These are phyloP conservation scores for Sclerotinia minor DNA, from an alignment of 2,329 filamentous ascomycete genomes.

Conservation along the genomic window DNA sequence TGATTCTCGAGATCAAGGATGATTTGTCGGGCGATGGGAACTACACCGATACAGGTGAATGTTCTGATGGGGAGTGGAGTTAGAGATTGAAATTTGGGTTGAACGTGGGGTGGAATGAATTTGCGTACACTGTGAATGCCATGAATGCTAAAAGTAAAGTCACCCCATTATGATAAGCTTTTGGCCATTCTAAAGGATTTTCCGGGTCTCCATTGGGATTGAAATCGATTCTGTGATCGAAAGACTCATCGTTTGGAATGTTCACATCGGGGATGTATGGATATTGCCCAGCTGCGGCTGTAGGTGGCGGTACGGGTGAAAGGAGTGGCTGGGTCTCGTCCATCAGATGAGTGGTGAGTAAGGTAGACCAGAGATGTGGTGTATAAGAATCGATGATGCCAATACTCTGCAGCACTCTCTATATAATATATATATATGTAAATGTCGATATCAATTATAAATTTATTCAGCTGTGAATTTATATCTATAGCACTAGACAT, in stretches of 20 bases:
- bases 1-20: conserved; percentile 48
- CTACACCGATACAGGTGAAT: conserved; percentile 57
- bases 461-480: background rate
- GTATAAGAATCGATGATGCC: background rate
- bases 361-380: background rate
- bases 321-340: conserved; percentile 34
- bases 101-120: background rate
- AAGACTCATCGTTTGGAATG: conserved; percentile 3
- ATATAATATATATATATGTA: background rate
- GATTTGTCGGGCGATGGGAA: conserved; percentile 55
- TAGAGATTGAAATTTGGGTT: background rate
- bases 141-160: conserved; percentile 54
- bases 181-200: conserved; percentile 56
- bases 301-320: conserved; percentile 17
- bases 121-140: conserved; percentile 56
- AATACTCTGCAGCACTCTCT: background rate
- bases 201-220: conserved; percentile 49
- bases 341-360: conserved; percentile 41
- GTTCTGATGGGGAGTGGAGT: conserved; percentile 45
- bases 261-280: conserved; percentile 15
- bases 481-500: background rate
- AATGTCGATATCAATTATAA: background rate
- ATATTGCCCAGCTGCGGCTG: background rate
- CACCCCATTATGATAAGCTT: conserved; percentile 53
- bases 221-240: conserved; percentile 46